These are phyloP conservation scores for Leccinum subspadiceum DNA, from an alignment of 1,284 basidiomycete species.

Conservation along the genomic window DNA sequence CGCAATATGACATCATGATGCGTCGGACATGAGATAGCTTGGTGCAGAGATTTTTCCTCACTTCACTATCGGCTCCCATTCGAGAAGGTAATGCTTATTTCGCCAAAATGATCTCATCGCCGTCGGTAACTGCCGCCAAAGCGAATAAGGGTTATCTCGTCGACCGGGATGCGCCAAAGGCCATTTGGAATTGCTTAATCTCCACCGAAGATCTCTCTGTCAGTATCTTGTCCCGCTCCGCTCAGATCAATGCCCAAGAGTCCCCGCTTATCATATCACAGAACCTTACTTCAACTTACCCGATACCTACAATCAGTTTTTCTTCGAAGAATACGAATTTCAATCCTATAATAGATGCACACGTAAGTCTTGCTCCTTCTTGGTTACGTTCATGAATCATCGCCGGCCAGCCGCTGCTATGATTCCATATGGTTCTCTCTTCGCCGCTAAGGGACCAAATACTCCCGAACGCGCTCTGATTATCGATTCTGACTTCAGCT, in stretches of 20 bases:
- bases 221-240: conserved; percentile 26
- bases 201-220: conserved; percentile 69
- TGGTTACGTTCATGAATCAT: conserved; percentile 19
- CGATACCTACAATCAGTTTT: conserved; percentile 88
- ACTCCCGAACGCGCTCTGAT: conserved; percentile 79
- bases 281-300: conserved; percentile 94
- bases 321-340: conserved; percentile 97
- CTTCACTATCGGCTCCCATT: conserved; percentile 81
- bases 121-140: conserved; percentile 10
- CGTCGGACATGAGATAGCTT: conserved; percentile 77
- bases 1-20: conserved; percentile 80
- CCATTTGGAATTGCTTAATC: conserved; percentile 86
- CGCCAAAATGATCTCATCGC: conserved; percentile 2
- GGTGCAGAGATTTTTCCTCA: conserved; percentile 74
- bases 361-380: conserved; percentile 51
- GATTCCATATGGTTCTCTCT: conserved; percentile 66
- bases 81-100: conserved; percentile 63
- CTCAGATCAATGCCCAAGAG: conserved; percentile 68
- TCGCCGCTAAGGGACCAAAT: conserved; percentile 47
- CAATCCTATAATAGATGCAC: conserved; percentile 77
- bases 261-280: conserved; percentile 76
- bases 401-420: conserved; percentile 67
- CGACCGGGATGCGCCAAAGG: conserved; percentile 92
- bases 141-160: conserved; percentile 76
- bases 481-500: conserved; percentile 91